These are phyloP conservation scores for Akanthomyces muscarius DNA, from an alignment of 2,329 filamentous ascomycete genomes.

Conservation along the genomic window DNA sequence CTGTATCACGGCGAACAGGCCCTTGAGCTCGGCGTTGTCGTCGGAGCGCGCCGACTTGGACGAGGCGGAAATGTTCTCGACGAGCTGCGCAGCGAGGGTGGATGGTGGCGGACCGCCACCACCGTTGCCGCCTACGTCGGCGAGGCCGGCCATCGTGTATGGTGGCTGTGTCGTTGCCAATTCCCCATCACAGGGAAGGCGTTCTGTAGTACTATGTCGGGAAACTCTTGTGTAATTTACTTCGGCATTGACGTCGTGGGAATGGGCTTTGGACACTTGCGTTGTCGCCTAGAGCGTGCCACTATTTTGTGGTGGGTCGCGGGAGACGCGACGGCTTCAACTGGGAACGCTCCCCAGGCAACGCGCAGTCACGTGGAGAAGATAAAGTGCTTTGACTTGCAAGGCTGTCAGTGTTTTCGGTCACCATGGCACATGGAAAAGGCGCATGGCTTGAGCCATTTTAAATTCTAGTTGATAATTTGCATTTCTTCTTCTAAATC, in stretches of 20 bases:
- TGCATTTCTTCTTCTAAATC: constrained; percentile 8
- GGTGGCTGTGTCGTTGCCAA: constrained; percentile 1
- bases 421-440: background rate
- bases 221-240: background rate
- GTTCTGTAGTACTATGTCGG: background rate
- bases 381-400: background rate
- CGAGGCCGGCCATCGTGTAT: constrained; percentile 11
- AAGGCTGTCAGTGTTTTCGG: background rate
- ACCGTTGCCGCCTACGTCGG: background rate
- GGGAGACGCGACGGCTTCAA: constrained; percentile 11
- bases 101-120: constrained; percentile 57
- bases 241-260: background rate
- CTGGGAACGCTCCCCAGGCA: background rate
- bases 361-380: constrained; percentile 12
- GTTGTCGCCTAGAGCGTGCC: background rate
- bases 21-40: constrained; percentile 70
- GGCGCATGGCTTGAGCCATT: background rate
- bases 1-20: constrained; percentile 58
- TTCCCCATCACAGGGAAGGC: background rate
- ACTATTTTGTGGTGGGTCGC: constrained; percentile 14
- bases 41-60: constrained; percentile 58
- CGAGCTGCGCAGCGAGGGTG: constrained; percentile 82
- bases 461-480: constrained; percentile 1
- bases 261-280: background rate
- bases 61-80: constrained; percentile 67